phyloP scores from a whole-genome alignment of 345 rosid species.

The Eucalyptus caleyi region DNA sequence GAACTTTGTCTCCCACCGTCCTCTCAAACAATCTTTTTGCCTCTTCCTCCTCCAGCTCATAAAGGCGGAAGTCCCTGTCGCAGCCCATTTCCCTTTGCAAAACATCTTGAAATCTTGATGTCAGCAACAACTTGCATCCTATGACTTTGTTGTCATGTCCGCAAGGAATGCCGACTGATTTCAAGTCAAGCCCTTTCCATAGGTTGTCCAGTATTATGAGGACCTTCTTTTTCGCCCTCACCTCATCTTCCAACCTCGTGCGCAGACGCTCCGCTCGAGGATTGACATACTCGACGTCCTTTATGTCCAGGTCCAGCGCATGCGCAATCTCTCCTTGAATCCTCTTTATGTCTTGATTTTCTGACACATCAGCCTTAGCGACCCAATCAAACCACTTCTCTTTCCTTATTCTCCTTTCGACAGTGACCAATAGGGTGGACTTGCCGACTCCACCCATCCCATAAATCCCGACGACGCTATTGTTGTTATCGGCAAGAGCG shows the following conservation, averaged over 20 bases:
- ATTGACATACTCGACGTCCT: accelerated
- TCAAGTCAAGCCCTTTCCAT: not conserved
- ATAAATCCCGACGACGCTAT: not conserved
- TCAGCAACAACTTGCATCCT: not conserved
- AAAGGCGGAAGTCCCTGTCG: not conserved
- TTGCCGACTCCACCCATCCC: not conserved
- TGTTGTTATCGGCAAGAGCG: not conserved
- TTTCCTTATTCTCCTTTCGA: not conserved
- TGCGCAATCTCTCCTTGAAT: no score
- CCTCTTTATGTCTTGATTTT: no score
- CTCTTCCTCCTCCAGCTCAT: not conserved
- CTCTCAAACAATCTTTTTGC: not conserved
- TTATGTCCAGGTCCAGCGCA: no score
- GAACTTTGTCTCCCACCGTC: not conserved
- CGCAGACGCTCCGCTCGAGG: no score
- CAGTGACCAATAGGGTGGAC: accelerated
- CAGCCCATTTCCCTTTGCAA: not conserved
- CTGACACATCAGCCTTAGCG: no score
- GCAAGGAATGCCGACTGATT: not conserved
- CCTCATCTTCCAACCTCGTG: no score
- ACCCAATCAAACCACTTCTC: not conserved
- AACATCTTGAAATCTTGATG: not conserved
- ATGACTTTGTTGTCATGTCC: not conserved
- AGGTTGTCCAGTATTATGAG: not conserved
- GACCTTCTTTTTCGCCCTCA: not conserved